Evolutionary conservation across 2,329 filamentous ascomycete species (phyloP), one percentile per base, ranked within the genome.

Genomic region (Dryadomyces quercivorus): DNA sequence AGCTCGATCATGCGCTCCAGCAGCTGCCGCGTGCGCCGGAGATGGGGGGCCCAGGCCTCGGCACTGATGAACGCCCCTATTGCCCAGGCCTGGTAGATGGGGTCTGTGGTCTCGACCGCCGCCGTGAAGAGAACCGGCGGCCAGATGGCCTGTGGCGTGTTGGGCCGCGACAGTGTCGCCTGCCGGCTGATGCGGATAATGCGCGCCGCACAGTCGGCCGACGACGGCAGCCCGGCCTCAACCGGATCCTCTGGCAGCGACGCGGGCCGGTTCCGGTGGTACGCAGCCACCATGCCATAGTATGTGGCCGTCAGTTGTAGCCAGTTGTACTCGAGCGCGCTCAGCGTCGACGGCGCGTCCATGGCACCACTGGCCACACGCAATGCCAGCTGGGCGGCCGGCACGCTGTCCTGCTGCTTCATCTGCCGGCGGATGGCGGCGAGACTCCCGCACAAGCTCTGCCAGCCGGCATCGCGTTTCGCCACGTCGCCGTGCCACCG

Each of bases 251-350:
- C 9, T 12, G 49, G 49, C 3, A 42, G 26, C 15, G 20, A n/a
- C 18, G 20, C 5, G 2, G 49, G 49, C 36, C 49, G 49, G 20
- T 50, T 50, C 8, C 9, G 16, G 15, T 42, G 49, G 36, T 50
- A 50, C 8, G 36, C 38, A 6, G 38, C 38, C 15, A 42, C 34
- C 9, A 34, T 4, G 16, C 34, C 49, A 18, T 50, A 22, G 36
- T 34, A 50, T 5, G 26, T 26, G 6, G 49, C 49, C 5, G 38
- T 20, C 15, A 50, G 13, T n/a, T 50, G 49, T 31, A 50, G 15
- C 49, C 49, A 50, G 49, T 50, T 50, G 49, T 40, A 50, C 21
- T 40, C 49, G 34, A 50, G 36, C 2, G 49, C 49, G n/a, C 26
- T 20, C 16, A 50, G 21, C 6, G 31, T 12, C 16, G 49, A 42